Evolutionary conservation across 352 stramenopile genomes (phyloP), one percentile per base, ranked within the genome.

Genomic region (Aphanomyces astaci): DNA sequence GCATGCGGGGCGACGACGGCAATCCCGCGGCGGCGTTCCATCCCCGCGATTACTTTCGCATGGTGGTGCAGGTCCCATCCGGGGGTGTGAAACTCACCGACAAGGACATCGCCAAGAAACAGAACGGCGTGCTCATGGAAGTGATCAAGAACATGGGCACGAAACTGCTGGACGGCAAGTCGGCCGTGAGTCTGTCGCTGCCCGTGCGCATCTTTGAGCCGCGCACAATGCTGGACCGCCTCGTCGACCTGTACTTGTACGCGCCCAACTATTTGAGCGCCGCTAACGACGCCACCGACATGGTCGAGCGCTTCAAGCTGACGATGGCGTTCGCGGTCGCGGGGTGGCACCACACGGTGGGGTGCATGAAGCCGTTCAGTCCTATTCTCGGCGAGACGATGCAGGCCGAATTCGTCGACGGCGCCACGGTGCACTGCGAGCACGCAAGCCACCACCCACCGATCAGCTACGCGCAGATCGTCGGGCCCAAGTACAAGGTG

Each of bases 141-240:
- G 83, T 94, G 48, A 90, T 94, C 64, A 92, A 92, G 70, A 86
- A 78, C 30, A 76, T 78, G 13, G 80, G 80, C 63, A 77, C 80
- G 3, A 87, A 88, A 71, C 84, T 88, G 45, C 66, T 88, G 25
- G 78, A 87, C 45, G 80, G 80, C 66, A 88, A 88, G 66, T 86
- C 78, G 22, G 79, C 79, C 19, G 86, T 94, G 24, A 91, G 86
- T 79, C 77, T 94, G 25, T 94, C 86, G 64, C 75, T 94, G 17
- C 86, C 86, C 24, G 86, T 94, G 59, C 83, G 86, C 36, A 94
- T 94, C 65, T 94, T 94, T 64, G 86, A 94, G 55, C 83, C 86
- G 24, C 86, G 84, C 24, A 90, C 83, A 3, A 94, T 90, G 68
- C 69, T 94, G 25, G 86, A 94, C 59, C 83, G 86, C 25, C 74